Percentiles rank a stretch among this genome's conserved stretches.
Conservation (phyloP, 2,329 filamentous ascomycete genomes). For the Epichloe coenophiala region DNA sequence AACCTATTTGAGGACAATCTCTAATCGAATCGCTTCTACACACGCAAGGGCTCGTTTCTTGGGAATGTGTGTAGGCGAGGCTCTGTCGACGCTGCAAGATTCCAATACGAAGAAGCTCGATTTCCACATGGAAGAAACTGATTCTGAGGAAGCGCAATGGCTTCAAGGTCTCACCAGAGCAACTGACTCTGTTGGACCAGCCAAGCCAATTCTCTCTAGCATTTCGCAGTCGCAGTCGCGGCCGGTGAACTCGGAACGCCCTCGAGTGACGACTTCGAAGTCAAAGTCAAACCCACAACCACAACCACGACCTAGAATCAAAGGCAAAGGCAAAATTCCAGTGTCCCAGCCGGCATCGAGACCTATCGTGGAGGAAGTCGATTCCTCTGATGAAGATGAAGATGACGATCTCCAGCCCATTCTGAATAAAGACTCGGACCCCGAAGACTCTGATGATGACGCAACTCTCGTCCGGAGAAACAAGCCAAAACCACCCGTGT, state of each 20-base stretch:
- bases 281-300: background rate
- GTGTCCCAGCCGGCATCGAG: constrained; percentile 18
- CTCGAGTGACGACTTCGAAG: background rate
- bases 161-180: constrained; percentile 54
- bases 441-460: constrained; percentile 87
- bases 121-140: constrained; percentile 72
- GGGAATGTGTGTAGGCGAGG: constrained; percentile 77
- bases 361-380: constrained; percentile 53
- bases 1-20: constrained; percentile 63
- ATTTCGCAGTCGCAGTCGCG: background rate
- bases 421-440: constrained; percentile 79
- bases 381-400: constrained; percentile 44
- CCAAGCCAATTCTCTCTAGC: constrained; percentile 33
- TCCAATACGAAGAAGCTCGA: constrained; percentile 61
- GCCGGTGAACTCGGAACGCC: background rate
- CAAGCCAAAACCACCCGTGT: constrained; percentile 75
- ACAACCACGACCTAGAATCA: background rate
- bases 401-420: constrained; percentile 25
- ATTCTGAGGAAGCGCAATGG: constrained; percentile 58
- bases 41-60: constrained; percentile 66
- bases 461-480: constrained; percentile 73
- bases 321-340: constrained; percentile 12
- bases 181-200: constrained; percentile 47
- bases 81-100: constrained; percentile 48
- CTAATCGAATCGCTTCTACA: constrained; percentile 69